Evolutionary conservation across 2,329 filamentous ascomycete species (phyloP).

Genomic region (Fusarium gaditjirri): DNA sequence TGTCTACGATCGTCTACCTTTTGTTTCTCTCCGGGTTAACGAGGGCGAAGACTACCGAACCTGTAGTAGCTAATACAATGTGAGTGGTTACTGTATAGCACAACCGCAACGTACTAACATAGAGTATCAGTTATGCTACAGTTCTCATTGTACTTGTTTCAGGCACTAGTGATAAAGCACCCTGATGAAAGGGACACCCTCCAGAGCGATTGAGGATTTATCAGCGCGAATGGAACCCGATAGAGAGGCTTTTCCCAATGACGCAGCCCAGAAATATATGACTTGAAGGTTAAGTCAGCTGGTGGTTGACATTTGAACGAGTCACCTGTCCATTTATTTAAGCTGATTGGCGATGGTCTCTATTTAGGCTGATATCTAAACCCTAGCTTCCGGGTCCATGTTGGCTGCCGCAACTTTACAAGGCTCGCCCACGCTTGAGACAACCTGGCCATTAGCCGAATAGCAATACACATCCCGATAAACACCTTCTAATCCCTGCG

Average conservation of each 20-base stretch:
- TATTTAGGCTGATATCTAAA: background rate
- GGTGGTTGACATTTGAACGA: background rate
- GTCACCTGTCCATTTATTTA: fast-evolving
- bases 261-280: no score
- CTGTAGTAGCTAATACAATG: conserved; percentile 1
- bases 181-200: background rate
- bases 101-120: fast-evolving
- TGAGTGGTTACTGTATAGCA: background rate
- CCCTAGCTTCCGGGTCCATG: conserved; percentile 8
- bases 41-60: background rate
- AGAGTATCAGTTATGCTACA: background rate
- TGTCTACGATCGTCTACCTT: conserved; percentile 1
- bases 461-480: conserved; percentile 19
- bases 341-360: fast-evolving
- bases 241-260: fast-evolving
- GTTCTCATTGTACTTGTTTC: conserved; percentile 10
- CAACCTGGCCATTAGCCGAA: conserved; percentile 1
- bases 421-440: conserved; percentile 4
- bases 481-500: background rate
- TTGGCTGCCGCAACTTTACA: conserved; percentile 5
- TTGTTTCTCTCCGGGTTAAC: background rate
- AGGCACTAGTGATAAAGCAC: background rate
- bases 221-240: background rate
- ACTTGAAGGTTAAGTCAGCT: background rate
- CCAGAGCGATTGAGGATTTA: background rate